Base-by-base conservation (phyloP, 441 rosid genomes). In the Jatropha podagrica region DNA sequence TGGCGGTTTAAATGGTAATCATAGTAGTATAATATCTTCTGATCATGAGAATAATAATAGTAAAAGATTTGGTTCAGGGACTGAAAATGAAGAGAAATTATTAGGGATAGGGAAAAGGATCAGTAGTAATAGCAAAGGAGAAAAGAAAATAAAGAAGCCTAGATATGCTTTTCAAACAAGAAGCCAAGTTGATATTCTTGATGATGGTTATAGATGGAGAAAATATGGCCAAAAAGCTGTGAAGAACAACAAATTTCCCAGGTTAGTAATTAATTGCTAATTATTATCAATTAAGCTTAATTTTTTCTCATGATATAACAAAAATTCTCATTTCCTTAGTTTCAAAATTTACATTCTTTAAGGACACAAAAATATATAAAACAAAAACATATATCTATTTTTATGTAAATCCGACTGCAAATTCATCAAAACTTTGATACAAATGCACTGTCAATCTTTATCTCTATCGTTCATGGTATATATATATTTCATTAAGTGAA, bases 191-290 rank as follows among this genome's bases (percentile, higher is more conserved):
- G 87, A 87, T 75, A 81, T 87, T 62, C 87, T 89, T 7, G 88
- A 88, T 54, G 90, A 83, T 82, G 90, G 88, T 1, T 83, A 87
- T 70, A 80, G 88, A 32, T 85, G 87, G 89, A 83, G 87, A 80
- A 87, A 87, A 68, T 85, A 87, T 56, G 91, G 91, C 4, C 91
- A 88, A 49, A 88, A 88, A 62, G 86, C 88, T 18, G 89, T 88
- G 3, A 88, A 88, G 76, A 83, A 81, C 77, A 84, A 85, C 84
- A 88, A 83, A 74, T 88, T 86, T 69, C 91, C 91, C 60, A 88
- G 91, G 91, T 88, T 72, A 77, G 77, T 69, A 61, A 40, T 20
- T 4, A 18, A 65, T 65, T 37, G 0, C 0, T 48, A 12, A 13
- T 48, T 48, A 7, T 8, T 7, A 2, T 7, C 8, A 48, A 48